phyloP scores from a whole-genome alignment of 331 rosid species.

The Telfairia occidentalis region DNA sequence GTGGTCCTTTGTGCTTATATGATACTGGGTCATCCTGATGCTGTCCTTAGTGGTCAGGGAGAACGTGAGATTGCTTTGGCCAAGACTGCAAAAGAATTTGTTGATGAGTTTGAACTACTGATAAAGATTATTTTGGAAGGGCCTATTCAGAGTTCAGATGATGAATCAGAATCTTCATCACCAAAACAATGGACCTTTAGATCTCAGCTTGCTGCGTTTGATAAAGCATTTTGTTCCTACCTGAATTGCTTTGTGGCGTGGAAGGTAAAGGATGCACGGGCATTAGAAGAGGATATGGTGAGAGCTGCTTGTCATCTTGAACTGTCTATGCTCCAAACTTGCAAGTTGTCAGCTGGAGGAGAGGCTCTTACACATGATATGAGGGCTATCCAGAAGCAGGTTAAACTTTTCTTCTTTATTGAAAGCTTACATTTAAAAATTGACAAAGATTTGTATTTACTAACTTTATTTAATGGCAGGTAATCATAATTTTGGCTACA shows the following conservation, averaged over 20 bases:
- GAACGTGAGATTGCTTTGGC: constrained; percentile 64
- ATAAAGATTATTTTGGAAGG: constrained; percentile 62
- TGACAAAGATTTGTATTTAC: not conserved
- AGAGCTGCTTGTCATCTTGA: constrained; percentile 98
- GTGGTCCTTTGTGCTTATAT: constrained; percentile 84
- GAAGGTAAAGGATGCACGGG: constrained; percentile 89
- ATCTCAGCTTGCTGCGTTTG: constrained; percentile 75
- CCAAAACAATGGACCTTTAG: constrained; percentile 55
- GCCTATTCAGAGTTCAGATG: constrained; percentile 53
- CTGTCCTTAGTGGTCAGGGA: constrained; percentile 78
- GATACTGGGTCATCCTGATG: constrained; percentile 97
- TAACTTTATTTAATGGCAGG: not conserved
- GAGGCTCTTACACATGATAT: constrained; percentile 70
- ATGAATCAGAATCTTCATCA: constrained; percentile 36
- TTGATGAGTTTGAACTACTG: constrained; percentile 55
- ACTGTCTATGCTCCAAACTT: constrained; percentile 88
- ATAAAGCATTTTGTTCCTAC: constrained; percentile 95
- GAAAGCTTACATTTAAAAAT: not conserved
- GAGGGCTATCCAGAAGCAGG: constrained; percentile 94
- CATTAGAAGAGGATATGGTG: constrained; percentile 76
- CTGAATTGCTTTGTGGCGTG: constrained; percentile 74
- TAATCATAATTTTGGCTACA: not conserved
- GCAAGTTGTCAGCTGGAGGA: constrained; percentile 71
- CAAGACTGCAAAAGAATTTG: constrained; percentile 63
- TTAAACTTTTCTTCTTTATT: constrained; percentile 15